phyloP scores from a whole-genome alignment of 805 yeast species.

The Isabelozyma heimii region DNA sequence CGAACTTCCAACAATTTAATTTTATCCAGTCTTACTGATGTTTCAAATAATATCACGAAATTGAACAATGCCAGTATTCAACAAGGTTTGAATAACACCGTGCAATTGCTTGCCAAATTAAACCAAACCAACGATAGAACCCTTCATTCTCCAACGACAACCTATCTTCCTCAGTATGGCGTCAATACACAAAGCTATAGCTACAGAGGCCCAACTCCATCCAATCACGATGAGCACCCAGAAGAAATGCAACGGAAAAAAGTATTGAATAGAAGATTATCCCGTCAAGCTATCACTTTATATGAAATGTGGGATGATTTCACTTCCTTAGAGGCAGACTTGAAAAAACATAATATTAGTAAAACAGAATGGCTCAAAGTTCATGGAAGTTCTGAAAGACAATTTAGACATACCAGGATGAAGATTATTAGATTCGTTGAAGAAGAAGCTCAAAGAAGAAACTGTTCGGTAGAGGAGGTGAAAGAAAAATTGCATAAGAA shows the following conservation, averaged over 20 bases:
- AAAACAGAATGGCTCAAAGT: constrained; percentile 28
- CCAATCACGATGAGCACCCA: neutral
- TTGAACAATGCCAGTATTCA: constrained; percentile 8
- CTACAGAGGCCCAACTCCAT: constrained; percentile 1
- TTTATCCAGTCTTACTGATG: constrained; percentile 9
- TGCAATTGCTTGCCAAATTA: constrained; percentile 14
- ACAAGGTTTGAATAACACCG: constrained; percentile 12
- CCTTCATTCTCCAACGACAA: constrained; percentile 2
- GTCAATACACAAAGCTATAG: neutral
- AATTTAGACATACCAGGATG: constrained; percentile 24
- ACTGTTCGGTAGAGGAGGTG: constrained; percentile 15
- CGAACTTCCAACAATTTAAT: constrained; percentile 10
- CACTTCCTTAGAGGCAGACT: constrained; percentile 21
- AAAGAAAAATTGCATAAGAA: constrained; percentile 25
- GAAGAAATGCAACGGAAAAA: constrained; percentile 13
- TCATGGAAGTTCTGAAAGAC: constrained; percentile 27
- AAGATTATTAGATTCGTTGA: constrained; percentile 28
- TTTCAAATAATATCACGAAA: constrained; percentile 8
- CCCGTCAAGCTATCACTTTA: constrained; percentile 24
- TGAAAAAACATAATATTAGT: constrained; percentile 20
- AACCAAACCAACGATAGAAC: constrained; percentile 1
- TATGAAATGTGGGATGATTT: constrained; percentile 36
- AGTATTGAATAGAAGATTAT: constrained; percentile 19
- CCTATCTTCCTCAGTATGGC: constrained; percentile 1
- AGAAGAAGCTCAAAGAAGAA: constrained; percentile 21